Conservation (phyloP, 257 asterid genomes). For the Plantago ovata region DNA sequence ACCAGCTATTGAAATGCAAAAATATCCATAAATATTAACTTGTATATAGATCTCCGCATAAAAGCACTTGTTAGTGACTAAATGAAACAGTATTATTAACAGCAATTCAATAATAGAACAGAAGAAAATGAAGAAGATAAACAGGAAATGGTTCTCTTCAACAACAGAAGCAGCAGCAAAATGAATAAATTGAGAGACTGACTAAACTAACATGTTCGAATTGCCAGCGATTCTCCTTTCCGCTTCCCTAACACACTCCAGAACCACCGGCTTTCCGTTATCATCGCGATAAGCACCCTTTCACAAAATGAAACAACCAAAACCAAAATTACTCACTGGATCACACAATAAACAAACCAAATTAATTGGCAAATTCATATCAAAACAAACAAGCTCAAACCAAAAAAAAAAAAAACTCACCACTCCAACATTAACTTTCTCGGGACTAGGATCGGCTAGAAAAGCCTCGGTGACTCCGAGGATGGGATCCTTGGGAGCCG, state of each 20-base stretch:
- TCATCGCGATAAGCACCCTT: slow-evolving; percentile 98
- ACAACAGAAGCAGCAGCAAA: neutral
- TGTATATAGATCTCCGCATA: neutral
- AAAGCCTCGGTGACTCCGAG: slow-evolving; percentile 98
- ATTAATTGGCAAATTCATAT: slow-evolving; percentile 1
- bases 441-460: slow-evolving; percentile 77
- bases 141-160: neutral
- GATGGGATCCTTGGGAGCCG: slow-evolving; percentile 96
- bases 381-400: neutral
- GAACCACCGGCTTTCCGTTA: slow-evolving; percentile 92
- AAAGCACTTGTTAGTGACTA: neutral
- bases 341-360: neutral
- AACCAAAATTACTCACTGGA: neutral
- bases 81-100: too few relatives aligned
- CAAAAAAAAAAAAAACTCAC: slow-evolving; percentile 35
- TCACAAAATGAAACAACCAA: neutral
- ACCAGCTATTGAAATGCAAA: neutral
- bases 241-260: slow-evolving; percentile 96
- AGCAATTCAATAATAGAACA: too few relatives aligned
- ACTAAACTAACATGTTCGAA: slow-evolving; percentile 54
- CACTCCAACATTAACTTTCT: slow-evolving; percentile 96
- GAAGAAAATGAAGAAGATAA: neutral
- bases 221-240: slow-evolving; percentile 82
- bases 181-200: neutral
- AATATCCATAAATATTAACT: neutral